Percentiles rank a stretch among this genome's conserved stretches.
Evolutionary conservation across 2,329 filamentous ascomycete species (phyloP).

Genomic region (Epichloe sibirici): DNA sequence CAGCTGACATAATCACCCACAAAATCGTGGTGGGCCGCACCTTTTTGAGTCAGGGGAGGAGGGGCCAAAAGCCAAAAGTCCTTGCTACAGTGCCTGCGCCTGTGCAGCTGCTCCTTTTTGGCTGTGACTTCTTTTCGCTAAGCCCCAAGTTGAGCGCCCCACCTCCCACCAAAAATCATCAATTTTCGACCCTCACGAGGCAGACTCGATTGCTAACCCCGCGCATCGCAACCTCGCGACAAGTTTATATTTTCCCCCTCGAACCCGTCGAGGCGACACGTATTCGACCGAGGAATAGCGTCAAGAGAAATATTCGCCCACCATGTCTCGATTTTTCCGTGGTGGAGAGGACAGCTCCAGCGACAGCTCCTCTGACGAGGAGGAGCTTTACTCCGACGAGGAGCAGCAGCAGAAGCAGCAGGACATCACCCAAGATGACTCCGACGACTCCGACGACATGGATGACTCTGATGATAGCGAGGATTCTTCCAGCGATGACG

Average conservation of each 20-base stretch:
- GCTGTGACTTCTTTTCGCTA: conserved; percentile 16
- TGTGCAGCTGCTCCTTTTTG: not conserved
- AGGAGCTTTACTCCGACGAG: conserved; percentile 67
- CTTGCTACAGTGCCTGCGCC: not conserved
- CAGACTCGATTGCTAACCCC: conserved; percentile 22
- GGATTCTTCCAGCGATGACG: conserved; percentile 49
- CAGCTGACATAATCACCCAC: conserved; percentile 8
- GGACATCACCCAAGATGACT: conserved; percentile 21
- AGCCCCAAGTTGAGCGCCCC: conserved; percentile 26
- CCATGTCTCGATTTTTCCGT: conserved; percentile 95
- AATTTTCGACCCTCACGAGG: conserved; percentile 24
- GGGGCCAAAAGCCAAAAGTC: not conserved
- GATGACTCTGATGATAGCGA: conserved; percentile 41
- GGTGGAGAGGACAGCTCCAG: conserved; percentile 84
- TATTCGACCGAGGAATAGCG: conserved; percentile 4
- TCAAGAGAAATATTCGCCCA: conserved; percentile 25
- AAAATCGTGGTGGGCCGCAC: not conserved
- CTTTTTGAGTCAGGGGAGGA: not conserved
- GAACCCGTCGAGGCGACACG: conserved; percentile 7
- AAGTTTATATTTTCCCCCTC: conserved; percentile 6
- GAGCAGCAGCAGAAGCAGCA: conserved; percentile 23
- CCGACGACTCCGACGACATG: conserved; percentile 28
- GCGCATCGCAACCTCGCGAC: conserved; percentile 20
- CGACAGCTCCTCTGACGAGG: conserved; percentile 92
- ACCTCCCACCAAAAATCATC: conserved; percentile 31